Percentiles rank a stretch among this genome's conserved stretches.
phyloP scores from a whole-genome alignment of 768 basidiomycete genomes.

The Leccinellum luteum region DNA sequence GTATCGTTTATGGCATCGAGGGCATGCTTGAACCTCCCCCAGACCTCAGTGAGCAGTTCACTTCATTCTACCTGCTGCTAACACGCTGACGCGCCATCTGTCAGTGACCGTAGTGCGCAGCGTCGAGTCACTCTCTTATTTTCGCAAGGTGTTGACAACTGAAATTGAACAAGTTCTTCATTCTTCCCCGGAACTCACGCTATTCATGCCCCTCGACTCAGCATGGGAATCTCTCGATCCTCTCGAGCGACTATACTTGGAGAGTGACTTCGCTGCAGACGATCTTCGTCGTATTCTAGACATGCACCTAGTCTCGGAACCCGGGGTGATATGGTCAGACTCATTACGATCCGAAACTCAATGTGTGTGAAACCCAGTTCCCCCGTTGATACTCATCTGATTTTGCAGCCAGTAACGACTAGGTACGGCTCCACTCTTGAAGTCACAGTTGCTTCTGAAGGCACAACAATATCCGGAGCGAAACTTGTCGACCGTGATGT shows the following conservation, averaged over 20 bases:
- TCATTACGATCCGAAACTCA: conserved; percentile 51
- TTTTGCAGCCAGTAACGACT: conserved; percentile 56
- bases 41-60: conserved; percentile 57
- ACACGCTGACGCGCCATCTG: background rate
- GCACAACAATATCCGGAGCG: conserved; percentile 55
- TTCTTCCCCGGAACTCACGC: conserved; percentile 67
- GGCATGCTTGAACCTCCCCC: conserved; percentile 73
- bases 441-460: conserved; percentile 51
- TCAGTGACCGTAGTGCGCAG: conserved; percentile 60
- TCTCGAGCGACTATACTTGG: conserved; percentile 83
- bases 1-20: conserved; percentile 71
- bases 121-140: conserved; percentile 66
- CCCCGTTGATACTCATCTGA: conserved; percentile 10
- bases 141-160: conserved; percentile 66
- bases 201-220: conserved; percentile 84
- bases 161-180: conserved; percentile 58
- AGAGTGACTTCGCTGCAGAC: conserved; percentile 80
- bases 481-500: conserved; percentile 74
- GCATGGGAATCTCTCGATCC: conserved; percentile 80
- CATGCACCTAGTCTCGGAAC: conserved; percentile 65
- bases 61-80: background rate
- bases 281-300: conserved; percentile 78
- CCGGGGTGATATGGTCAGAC: conserved; percentile 65
- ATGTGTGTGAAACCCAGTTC: conserved; percentile 40
- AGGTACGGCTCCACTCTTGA: conserved; percentile 65